Conservation (phyloP, 805 yeast species). For the Candida sakaeoensis region DNA sequence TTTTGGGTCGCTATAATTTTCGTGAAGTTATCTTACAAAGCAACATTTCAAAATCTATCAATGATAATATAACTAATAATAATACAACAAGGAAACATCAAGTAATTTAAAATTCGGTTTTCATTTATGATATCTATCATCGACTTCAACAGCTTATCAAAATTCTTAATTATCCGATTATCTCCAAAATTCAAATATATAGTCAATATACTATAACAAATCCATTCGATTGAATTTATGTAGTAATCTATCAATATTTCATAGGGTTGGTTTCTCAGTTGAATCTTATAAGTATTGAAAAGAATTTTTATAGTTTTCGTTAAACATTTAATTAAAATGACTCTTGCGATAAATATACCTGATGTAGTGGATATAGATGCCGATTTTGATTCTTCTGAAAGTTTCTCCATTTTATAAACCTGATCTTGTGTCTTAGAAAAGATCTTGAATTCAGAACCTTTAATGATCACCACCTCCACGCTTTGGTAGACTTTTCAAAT, state of each 20-base stretch:
- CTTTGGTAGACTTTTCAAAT: constrained; percentile 1
- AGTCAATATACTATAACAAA: constrained; percentile 1
- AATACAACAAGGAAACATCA: constrained; percentile 1
- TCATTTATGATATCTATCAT: constrained; percentile 1
- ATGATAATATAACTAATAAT: constrained; percentile 1
- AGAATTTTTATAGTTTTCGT: neutral
- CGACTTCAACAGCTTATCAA: constrained; percentile 1
- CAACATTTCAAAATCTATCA: constrained; percentile 1
- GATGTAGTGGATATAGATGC: constrained; percentile 1
- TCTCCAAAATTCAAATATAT: constrained; percentile 1
- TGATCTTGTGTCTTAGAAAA: neutral
- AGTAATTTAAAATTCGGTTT: neutral
- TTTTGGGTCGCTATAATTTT: neutral
- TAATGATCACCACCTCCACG: constrained; percentile 1
- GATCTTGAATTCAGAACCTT: constrained; percentile 1
- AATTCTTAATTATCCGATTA: neutral
- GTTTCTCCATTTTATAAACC: neutral
- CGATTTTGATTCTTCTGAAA: neutral
- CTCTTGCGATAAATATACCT: constrained; percentile 1
- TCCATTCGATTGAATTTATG: neutral
- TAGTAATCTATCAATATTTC: neutral
- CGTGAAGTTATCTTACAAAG: constrained; percentile 1
- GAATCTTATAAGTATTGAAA: constrained; percentile 1
- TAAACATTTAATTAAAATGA: constrained; percentile 1
- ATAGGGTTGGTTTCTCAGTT: constrained; percentile 1